phyloP scores from a whole-genome alignment of 2,329 filamentous ascomycete species.

The Tolypocladium amazonense region DNA sequence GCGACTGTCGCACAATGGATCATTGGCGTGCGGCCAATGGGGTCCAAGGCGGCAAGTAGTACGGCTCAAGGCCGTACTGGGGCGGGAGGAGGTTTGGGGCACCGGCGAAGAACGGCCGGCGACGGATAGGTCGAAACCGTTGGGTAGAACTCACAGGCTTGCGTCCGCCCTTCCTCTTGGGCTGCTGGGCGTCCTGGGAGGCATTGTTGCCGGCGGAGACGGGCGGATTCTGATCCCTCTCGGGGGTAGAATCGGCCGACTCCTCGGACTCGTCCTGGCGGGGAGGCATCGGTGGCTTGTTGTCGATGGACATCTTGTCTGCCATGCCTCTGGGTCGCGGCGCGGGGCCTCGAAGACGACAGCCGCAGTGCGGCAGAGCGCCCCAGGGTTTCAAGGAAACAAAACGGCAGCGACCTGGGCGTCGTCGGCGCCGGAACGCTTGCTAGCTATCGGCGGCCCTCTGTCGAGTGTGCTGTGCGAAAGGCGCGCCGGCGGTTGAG shows the following conservation, averaged over 20 bases:
- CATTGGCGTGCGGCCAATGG: background rate
- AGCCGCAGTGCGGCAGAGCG: constrained; percentile 25
- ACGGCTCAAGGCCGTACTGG: background rate
- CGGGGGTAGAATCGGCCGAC: constrained; percentile 49
- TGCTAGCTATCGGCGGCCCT: constrained; percentile 9
- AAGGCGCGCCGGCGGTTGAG: background rate
- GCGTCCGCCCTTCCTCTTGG: constrained; percentile 93
- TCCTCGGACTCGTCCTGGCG: constrained; percentile 49
- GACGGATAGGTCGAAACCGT: background rate
- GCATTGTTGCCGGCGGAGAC: constrained; percentile 21
- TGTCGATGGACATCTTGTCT: constrained; percentile 56
- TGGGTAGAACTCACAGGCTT: constrained; percentile 71
- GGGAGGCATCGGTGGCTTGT: constrained; percentile 24
- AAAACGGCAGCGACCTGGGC: constrained; percentile 23
- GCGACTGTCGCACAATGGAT: constrained; percentile 1
- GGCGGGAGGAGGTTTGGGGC: background rate
- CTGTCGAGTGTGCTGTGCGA: background rate
- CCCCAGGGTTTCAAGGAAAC: constrained; percentile 17
- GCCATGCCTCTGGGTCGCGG: constrained; percentile 43
- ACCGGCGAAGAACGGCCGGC: background rate
- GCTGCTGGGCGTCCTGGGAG: constrained; percentile 48
- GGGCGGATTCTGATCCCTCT: constrained; percentile 35
- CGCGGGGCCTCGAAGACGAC: constrained; percentile 19
- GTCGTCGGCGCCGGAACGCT: constrained; percentile 16
- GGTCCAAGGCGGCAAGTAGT: background rate